A percentile compares a stretch with the other conserved stretches of the same genome.
Conservation (phyloP, 306 rosid species). For the Medicago lupulina region DNA sequence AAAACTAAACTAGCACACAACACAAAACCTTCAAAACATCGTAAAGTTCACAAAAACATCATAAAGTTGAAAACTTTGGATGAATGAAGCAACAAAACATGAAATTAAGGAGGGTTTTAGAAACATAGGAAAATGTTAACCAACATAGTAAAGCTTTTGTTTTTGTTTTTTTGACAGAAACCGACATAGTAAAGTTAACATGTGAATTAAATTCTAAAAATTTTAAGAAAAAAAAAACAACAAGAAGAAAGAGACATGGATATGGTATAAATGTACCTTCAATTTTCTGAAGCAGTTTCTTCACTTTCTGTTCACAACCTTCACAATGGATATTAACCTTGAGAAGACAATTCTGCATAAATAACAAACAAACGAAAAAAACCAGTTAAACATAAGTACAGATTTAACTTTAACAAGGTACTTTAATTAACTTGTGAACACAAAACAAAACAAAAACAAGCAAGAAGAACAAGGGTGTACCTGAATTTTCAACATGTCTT, state of each 20-base stretch:
- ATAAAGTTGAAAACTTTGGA: conserved; percentile 31
- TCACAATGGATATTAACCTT: conserved; percentile 87
- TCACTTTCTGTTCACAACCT: conserved; percentile 83
- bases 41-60: not conserved
- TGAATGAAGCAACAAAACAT: not conserved
- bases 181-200: conserved; percentile 32
- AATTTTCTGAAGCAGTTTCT: conserved; percentile 82
- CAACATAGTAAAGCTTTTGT: not conserved
- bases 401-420: not conserved
- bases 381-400: conserved; percentile 31
- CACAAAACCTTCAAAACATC: not conserved
- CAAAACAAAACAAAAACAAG: conserved; percentile 8
- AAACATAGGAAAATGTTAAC: conserved; percentile 11
- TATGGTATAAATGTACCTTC: conserved; percentile 59
- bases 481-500: conserved; percentile 78
- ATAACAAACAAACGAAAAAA: conserved; percentile 18
- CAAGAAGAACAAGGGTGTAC: conserved; percentile 47
- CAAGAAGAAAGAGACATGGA: not conserved
- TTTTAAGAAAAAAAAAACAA: not conserved
- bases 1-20: conserved; percentile 10
- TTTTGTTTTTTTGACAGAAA: not conserved
- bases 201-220: conserved; percentile 7
- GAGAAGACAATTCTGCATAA: conserved; percentile 70
- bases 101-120: not conserved
- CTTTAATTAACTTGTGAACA: not conserved